phyloP scores from a whole-genome alignment of 495 filamentous ascomycete species.

The Trichoderma virens region DNA sequence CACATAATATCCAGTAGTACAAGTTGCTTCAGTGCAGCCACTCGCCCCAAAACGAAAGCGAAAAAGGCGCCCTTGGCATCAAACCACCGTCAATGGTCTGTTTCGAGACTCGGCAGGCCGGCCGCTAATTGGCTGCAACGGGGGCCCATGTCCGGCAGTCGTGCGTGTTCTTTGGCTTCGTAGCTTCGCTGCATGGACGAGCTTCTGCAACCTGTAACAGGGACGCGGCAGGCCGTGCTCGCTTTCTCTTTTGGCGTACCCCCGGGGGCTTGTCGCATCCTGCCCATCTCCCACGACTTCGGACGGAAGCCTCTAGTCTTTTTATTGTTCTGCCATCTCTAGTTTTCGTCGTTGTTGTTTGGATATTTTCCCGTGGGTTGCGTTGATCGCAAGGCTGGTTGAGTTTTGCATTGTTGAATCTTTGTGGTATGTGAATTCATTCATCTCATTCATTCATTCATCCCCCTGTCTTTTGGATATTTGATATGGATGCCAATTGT shows the following conservation, averaged over 20 bases:
- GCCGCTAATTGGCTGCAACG: not conserved
- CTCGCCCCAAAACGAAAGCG: no score
- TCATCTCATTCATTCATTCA: no score
- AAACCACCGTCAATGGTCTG: slow-evolving; percentile 2
- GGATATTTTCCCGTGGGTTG: slow-evolving; percentile 7
- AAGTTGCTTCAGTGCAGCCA: no score
- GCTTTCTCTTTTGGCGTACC: not conserved
- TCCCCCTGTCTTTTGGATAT: slow-evolving; percentile 14
- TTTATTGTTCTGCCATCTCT: not conserved
- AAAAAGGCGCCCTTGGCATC: slow-evolving; percentile 1
- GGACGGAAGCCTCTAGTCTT: slow-evolving; percentile 3
- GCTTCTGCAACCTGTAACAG: not conserved
- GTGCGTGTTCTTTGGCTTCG: not conserved
- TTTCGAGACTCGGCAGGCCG: not conserved
- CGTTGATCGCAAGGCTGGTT: slow-evolving; percentile 6
- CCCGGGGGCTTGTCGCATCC: not conserved
- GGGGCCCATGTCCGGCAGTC: not conserved
- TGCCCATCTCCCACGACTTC: slow-evolving; percentile 1
- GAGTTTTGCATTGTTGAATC: not conserved
- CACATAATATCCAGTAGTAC: no score
- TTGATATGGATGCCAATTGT: not conserved
- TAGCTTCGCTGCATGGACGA: no score
- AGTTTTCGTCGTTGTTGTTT: slow-evolving; percentile 13
- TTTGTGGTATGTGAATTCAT: not conserved
- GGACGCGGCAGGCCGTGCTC: not conserved